Conservation (phyloP, 176 grass and related monocot species). For the Lolium perenne region DNA sequence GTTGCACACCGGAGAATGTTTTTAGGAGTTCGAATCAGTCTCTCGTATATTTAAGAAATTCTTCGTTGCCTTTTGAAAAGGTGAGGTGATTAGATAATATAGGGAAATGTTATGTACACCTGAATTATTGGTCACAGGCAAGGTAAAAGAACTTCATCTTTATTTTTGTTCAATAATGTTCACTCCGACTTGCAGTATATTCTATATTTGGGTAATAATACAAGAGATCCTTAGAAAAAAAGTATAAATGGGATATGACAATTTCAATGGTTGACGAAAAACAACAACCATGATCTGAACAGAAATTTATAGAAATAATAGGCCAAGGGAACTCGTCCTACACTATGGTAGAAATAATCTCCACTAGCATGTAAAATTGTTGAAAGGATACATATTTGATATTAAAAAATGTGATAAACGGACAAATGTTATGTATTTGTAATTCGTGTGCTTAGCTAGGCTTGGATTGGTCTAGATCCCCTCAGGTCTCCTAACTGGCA, state of each 20-base stretch:
- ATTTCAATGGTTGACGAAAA: not conserved
- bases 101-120: not conserved
- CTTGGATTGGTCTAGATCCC: no score
- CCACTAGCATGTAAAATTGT: not conserved
- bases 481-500: no score
- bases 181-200: not conserved
- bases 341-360: not conserved
- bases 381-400: not conserved
- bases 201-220: not conserved
- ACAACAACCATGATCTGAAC: not conserved
- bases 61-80: not conserved
- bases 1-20: not conserved
- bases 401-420: not conserved
- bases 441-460: not conserved
- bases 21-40: not conserved
- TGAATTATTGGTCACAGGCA: not conserved
- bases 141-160: not conserved
- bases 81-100: not conserved
- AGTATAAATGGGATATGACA: not conserved
- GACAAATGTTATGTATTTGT: not conserved
- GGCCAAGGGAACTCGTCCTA: not conserved
- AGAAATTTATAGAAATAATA: not conserved
- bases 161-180: conserved; percentile 1
- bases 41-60: not conserved
- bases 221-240: not conserved